These are phyloP conservation scores for Linderniella brevidens DNA, from an alignment of 257 asterid genomes.

Conservation along the genomic window DNA sequence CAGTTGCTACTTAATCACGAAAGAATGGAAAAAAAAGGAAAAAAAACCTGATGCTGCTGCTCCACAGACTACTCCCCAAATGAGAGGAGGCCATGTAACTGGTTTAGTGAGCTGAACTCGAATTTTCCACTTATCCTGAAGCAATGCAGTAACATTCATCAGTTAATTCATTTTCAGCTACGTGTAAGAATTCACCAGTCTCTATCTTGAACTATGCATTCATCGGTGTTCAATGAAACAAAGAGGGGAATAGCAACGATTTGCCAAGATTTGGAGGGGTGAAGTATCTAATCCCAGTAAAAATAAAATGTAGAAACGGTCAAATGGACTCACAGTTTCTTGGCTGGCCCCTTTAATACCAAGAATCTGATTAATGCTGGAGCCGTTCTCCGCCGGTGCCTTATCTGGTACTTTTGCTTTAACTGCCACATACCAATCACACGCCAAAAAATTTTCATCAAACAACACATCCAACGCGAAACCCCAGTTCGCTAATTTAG, in stretches of 20 bases:
- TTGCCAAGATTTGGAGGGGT: neutral
- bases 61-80: slow-evolving; percentile 98
- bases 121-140: slow-evolving; percentile 80
- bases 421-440: slow-evolving; percentile 22
- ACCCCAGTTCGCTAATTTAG: neutral
- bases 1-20: neutral
- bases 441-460: slow-evolving; percentile 7
- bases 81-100: slow-evolving; percentile 95
- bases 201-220: no score
- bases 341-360: slow-evolving; percentile 59
- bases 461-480: neutral
- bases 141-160: slow-evolving; percentile 2
- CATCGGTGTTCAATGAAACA: no score
- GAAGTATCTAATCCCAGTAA: neutral
- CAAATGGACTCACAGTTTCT: slow-evolving; percentile 30
- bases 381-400: slow-evolving; percentile 29
- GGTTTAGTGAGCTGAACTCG: slow-evolving; percentile 91
- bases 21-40: slow-evolving; percentile 4
- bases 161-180: neutral
- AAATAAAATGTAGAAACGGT: neutral
- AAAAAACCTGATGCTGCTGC: slow-evolving; percentile 92
- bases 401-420: slow-evolving; percentile 36
- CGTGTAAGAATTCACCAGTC: neutral
- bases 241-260: neutral
- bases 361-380: slow-evolving; percentile 46